These are phyloP conservation scores for Macrocybe gigantea DNA, from an alignment of 768 basidiomycete genomes.

Conservation along the genomic window DNA sequence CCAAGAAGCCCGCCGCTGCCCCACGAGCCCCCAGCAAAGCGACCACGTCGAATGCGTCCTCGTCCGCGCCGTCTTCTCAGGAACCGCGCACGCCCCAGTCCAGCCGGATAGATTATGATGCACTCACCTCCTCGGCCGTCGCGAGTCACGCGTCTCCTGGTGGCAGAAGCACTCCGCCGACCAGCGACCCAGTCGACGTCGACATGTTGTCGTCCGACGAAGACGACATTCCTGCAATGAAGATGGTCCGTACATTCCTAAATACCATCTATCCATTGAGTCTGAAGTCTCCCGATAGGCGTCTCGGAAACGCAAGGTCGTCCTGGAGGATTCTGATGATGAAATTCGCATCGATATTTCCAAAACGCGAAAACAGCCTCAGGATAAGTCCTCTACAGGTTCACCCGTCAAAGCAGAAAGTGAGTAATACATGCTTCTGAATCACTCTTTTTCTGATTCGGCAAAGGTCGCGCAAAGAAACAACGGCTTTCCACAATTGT, in stretches of 20 bases:
- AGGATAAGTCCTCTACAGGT: too few relatives aligned
- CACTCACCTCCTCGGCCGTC: slow-evolving; percentile 33
- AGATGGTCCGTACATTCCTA: slow-evolving; percentile 6
- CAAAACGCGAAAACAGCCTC: too few relatives aligned
- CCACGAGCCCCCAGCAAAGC: slow-evolving; percentile 8
- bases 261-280: background rate
- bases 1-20: slow-evolving; percentile 9
- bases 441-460: too few relatives aligned
- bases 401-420: slow-evolving; percentile 31
- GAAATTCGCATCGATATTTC: slow-evolving; percentile 21
- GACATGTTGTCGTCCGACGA: slow-evolving; percentile 60
- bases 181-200: slow-evolving; percentile 73
- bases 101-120: slow-evolving; percentile 21
- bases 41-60: slow-evolving; percentile 24
- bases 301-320: slow-evolving; percentile 60
- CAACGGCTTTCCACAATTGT: slow-evolving; percentile 45
- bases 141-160: slow-evolving; percentile 39
- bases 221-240: slow-evolving; percentile 22
- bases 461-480: slow-evolving; percentile 47
- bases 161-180: slow-evolving; percentile 62
- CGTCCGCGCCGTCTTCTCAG: slow-evolving; percentile 20
- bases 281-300: slow-evolving; percentile 15
- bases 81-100: slow-evolving; percentile 36
- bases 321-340: slow-evolving; percentile 71
- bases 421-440: slow-evolving; percentile 3